Base-by-base conservation (phyloP, 768 basidiomycete genomes). In the Trametes sanguinea region DNA sequence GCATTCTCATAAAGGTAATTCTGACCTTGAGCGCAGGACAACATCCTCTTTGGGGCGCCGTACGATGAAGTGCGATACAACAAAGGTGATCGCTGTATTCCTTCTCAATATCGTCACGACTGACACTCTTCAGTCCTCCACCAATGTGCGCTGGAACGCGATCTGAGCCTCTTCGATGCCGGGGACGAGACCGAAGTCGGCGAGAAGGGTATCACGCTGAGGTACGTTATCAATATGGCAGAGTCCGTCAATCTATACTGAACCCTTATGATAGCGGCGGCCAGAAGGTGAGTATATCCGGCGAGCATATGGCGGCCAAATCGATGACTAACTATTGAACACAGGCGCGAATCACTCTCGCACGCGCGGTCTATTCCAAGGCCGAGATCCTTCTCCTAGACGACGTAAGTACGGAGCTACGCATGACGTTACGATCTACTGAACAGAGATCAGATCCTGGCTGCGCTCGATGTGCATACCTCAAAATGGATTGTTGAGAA, bases 181-280 rank as follows among this genome's bases (percentile, higher is more conserved):
- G 82, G 83, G 0, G 83, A 84, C 35, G 35, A 37, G 35, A 37
- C 35, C 11, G 35, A 37, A 37, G 35, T 37, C 6, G 35, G 35
- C 6, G 85, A 86, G 63, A 85, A 83, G 66, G 85, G 85, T 6
- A 64, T 83, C 3, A 83, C 78, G 2, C 61, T 79, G 32, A 78
- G 76, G 76, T 73, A 51, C 11, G 63, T 29, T 33, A 22, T 1
- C 0, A 33, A 13, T 1, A 29, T 13, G 13, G 43, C 13, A n/a
- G 14, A 9, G 22, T 29, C 37, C 42, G 42, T 11, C 1, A 7
- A n/a, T 40, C 35, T 6, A 37, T 11, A 11, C 51, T 22, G 13
- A 16, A 0, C 30, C 9, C 6, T 6, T 52, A 30, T 2, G 40
- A 5, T 43, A 76, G 74, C 65, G 81, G 81, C 8, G 81, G 80